Evolutionary conservation across 345 rosid genomes (phyloP).

Genomic region (Ceriops zippeliana): DNA sequence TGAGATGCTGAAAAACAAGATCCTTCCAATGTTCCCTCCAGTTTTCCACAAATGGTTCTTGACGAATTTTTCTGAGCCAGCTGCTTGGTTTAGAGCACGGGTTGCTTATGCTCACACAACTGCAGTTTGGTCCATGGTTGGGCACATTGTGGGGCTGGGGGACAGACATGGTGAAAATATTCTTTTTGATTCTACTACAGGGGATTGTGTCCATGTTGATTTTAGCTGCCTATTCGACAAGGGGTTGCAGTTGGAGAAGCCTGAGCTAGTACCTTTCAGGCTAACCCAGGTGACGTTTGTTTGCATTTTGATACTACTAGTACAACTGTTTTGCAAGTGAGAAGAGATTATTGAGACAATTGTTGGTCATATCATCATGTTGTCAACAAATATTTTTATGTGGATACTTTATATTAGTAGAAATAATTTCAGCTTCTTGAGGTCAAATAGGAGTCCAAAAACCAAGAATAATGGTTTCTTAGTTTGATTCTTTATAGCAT

Average conservation of each 20-base stretch:
- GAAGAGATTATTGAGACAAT: too few relatives aligned
- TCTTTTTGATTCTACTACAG: constrained; percentile 97
- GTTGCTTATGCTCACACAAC: constrained; percentile 95
- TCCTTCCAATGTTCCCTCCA: constrained; percentile 95
- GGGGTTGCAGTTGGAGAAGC: constrained; percentile 94
- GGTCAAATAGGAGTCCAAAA: too few relatives aligned
- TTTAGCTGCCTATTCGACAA: constrained; percentile 97
- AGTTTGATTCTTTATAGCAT: background rate
- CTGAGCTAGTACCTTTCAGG: constrained; percentile 97
- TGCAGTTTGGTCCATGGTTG: constrained; percentile 99
- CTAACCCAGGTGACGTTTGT: constrained; percentile 67
- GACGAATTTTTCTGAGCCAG: constrained; percentile 95
- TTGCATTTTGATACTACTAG: background rate
- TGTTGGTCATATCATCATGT: too few relatives aligned
- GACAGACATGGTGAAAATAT: constrained; percentile 98
- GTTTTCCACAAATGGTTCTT: constrained; percentile 94
- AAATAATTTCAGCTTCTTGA: too few relatives aligned
- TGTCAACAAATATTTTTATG: too few relatives aligned
- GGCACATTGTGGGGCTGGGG: constrained; percentile 96
- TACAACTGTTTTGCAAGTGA: background rate
- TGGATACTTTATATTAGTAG: too few relatives aligned
- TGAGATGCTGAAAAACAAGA: constrained; percentile 84
- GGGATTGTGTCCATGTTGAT: constrained; percentile 97
- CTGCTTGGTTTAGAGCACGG: constrained; percentile 99
- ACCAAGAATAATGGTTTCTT: too few relatives aligned